phyloP scores from a whole-genome alignment of 495 filamentous ascomycete genomes.

The Thermothielavioides terrestris region DNA sequence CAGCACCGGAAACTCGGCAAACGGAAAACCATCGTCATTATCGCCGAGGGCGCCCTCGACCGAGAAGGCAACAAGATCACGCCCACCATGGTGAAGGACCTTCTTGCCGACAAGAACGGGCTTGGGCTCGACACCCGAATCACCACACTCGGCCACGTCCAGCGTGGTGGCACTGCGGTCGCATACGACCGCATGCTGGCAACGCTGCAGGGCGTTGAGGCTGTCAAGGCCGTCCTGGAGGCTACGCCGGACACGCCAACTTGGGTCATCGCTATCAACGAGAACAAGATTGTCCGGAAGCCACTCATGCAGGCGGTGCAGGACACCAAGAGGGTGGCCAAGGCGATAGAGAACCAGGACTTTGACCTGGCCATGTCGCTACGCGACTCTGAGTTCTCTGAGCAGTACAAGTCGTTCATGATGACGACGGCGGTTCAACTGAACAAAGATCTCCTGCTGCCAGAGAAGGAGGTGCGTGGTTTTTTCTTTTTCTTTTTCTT shows the following conservation, averaged over 20 bases:
- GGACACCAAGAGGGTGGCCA: slow-evolving; percentile 72
- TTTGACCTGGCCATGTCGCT: slow-evolving; percentile 79
- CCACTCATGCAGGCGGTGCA: slow-evolving; percentile 82
- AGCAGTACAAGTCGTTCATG: slow-evolving; percentile 82
- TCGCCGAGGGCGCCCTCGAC: slow-evolving; percentile 92
- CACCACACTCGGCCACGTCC: slow-evolving; percentile 93
- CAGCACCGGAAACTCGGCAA: slow-evolving; percentile 89
- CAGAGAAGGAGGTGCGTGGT: slow-evolving; percentile 59
- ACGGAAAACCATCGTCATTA: slow-evolving; percentile 94
- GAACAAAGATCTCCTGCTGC: slow-evolving; percentile 43
- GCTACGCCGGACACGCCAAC: slow-evolving; percentile 82
- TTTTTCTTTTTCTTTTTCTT: neutral
- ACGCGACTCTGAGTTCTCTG: slow-evolving; percentile 86
- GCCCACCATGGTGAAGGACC: slow-evolving; percentile 69
- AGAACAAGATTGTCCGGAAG: slow-evolving; percentile 94
- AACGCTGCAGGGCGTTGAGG: slow-evolving; percentile 91
- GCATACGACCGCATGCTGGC: slow-evolving; percentile 92
- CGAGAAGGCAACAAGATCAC: slow-evolving; percentile 75
- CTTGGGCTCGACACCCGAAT: slow-evolving; percentile 83
- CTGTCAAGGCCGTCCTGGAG: slow-evolving; percentile 91
- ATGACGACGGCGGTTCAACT: slow-evolving; percentile 64
- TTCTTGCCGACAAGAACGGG: slow-evolving; percentile 63
- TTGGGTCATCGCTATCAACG: slow-evolving; percentile 87
- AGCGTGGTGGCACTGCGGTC: slow-evolving; percentile 83
- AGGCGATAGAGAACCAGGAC: slow-evolving; percentile 69